Evolutionary conservation across 2,329 filamentous ascomycete species (phyloP).

Genomic region (Cladophialophora chaetospira): DNA sequence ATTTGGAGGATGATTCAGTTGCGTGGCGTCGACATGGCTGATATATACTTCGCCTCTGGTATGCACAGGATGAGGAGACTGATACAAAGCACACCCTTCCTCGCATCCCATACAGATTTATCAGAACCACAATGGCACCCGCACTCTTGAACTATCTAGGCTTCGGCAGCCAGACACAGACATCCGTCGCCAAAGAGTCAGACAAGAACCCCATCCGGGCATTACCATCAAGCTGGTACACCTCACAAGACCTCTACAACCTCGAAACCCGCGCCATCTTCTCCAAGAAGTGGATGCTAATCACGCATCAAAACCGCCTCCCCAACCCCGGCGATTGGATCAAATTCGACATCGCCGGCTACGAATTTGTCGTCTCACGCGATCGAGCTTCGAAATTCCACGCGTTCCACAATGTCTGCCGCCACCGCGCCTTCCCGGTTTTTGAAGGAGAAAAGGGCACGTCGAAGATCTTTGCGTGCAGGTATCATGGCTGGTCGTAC

Average conservation of each 20-base stretch:
- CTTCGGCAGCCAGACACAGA: constrained; percentile 10
- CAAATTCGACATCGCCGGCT: constrained; percentile 44
- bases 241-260: constrained; percentile 51
- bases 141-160: constrained; percentile 5
- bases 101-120: too few relatives aligned
- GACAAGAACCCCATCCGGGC: constrained; percentile 15
- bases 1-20: too few relatives aligned
- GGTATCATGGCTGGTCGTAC: constrained; percentile 67
- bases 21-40: too few relatives aligned
- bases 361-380: constrained; percentile 55
- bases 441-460: constrained; percentile 40
- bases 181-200: too few relatives aligned
- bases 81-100: too few relatives aligned
- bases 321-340: constrained; percentile 49
- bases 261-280: constrained; percentile 55
- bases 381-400: constrained; percentile 57
- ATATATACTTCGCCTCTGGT: too few relatives aligned
- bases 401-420: constrained; percentile 65
- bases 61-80: too few relatives aligned
- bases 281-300: constrained; percentile 51
- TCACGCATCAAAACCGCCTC: constrained; percentile 48
- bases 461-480: constrained; percentile 56
- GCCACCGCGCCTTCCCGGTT: constrained; percentile 61
- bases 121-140: constrained; percentile 1
- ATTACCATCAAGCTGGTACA: constrained; percentile 57